Percentiles rank a stretch among this genome's conserved stretches.
Conservation (phyloP, 129 eudicot genomes). For the Lactuca sativa region DNA sequence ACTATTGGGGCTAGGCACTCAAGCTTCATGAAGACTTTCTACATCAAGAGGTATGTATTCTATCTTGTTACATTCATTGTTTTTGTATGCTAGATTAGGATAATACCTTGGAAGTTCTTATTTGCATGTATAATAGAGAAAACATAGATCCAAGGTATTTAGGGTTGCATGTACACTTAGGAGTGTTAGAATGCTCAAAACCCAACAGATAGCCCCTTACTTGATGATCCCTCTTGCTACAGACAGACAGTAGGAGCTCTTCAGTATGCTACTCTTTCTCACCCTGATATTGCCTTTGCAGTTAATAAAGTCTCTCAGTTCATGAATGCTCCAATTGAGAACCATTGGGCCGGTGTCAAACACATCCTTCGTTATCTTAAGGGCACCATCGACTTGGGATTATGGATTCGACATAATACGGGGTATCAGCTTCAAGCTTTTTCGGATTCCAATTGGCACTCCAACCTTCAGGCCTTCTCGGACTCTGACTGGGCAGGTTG, state of each 20-base stretch:
- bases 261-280: constrained; percentile 13
- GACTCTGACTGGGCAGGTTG: background rate
- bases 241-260: constrained; percentile 5
- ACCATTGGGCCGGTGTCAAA: background rate
- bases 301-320: background rate
- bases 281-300: background rate
- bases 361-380: background rate
- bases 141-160: no score
- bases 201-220: constrained; percentile 1
- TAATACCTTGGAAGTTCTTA: no score
- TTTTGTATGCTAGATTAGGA: no score
- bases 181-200: no score
- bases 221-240: background rate
- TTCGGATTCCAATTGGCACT: background rate
- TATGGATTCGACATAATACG: background rate
- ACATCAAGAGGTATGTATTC: no score
- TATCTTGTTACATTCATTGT: no score
- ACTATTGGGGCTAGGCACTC: no score
- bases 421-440: background rate
- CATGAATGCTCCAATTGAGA: background rate
- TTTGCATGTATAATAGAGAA: no score
- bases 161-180: no score
- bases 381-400: background rate
- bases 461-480: background rate
- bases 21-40: no score